phyloP scores from a whole-genome alignment of 371 early-diverging fungal genomes.

The Apophysomyces variabilis region DNA sequence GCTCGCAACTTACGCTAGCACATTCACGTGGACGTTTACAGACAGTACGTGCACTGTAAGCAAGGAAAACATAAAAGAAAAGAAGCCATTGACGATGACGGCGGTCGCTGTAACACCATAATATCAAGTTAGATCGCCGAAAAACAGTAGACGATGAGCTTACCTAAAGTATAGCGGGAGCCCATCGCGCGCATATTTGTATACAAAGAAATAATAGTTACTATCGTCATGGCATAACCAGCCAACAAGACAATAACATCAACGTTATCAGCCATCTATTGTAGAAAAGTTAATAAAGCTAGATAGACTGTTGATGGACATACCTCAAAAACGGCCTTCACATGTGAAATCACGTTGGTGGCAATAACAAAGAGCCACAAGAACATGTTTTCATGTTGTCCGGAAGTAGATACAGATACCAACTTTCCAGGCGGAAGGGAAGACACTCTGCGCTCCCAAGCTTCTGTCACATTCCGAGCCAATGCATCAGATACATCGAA shows the following conservation, averaged over 20 bases:
- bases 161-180: slow-evolving; percentile 78
- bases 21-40: slow-evolving; percentile 62
- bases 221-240: slow-evolving; percentile 80
- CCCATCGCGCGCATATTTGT: slow-evolving; percentile 84
- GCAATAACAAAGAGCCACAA: slow-evolving; percentile 52
- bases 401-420: slow-evolving; percentile 22
- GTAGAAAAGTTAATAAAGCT: neutral
- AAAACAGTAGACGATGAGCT: slow-evolving; percentile 15
- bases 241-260: slow-evolving; percentile 78
- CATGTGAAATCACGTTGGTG: slow-evolving; percentile 56
- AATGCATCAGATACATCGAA: slow-evolving; percentile 60
- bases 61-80: slow-evolving; percentile 76
- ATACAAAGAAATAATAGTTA: slow-evolving; percentile 78
- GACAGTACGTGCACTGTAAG: slow-evolving; percentile 62
- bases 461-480: slow-evolving; percentile 44
- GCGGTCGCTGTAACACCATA: slow-evolving; percentile 37
- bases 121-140: neutral
- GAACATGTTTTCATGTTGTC: slow-evolving; percentile 34
- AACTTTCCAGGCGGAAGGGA: slow-evolving; percentile 39
- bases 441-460: slow-evolving; percentile 59
- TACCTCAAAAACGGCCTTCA: slow-evolving; percentile 66
- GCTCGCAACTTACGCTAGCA: slow-evolving; percentile 50
- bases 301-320: neutral
- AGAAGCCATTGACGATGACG: slow-evolving; percentile 66
- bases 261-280: slow-evolving; percentile 56